phyloP scores from a whole-genome alignment of 139 green algal genomes.

The Edaphochlamys debaryana region DNA sequence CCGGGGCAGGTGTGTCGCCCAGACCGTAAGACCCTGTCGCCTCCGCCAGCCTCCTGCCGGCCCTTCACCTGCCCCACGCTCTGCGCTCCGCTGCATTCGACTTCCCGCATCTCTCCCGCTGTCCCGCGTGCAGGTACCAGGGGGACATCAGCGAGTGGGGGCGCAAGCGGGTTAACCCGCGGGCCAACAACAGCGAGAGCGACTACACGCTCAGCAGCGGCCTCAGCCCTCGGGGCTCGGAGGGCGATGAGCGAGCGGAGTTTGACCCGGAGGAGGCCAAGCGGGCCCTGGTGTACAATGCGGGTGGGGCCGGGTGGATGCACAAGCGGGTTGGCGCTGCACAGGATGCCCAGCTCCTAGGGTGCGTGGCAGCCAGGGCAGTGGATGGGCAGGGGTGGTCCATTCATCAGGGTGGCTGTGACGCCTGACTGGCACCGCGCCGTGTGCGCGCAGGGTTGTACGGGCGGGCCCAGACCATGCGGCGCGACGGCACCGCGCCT shows the following conservation, averaged over 20 bases:
- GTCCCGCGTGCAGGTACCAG: conserved; percentile 40
- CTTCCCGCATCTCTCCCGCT: no score
- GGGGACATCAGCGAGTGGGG: conserved; percentile 52
- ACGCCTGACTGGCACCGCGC: no score
- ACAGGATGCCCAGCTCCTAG: neutral
- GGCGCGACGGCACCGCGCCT: conserved; percentile 57
- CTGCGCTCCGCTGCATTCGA: no score
- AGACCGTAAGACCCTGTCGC: no score
- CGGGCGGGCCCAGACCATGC: conserved; percentile 52
- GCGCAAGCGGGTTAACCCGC: conserved; percentile 15
- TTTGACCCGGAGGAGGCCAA: conserved; percentile 55
- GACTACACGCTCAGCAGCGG: conserved; percentile 75
- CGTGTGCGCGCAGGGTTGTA: conserved; percentile 46
- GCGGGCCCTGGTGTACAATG: conserved; percentile 67
- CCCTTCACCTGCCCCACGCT: no score
- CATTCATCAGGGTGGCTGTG: no score
- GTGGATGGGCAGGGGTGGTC: no score
- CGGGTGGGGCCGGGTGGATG: conserved; percentile 25
- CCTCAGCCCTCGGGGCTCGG: conserved; percentile 65
- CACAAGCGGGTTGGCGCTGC: no score
- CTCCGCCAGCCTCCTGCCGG: no score
- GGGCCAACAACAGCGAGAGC: conserved; percentile 14
- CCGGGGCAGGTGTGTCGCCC: no score
- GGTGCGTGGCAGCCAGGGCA: no score
- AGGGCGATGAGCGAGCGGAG: conserved; percentile 17